A percentile compares a stretch with the other conserved stretches of the same genome.
Conservation (phyloP, 2,329 filamentous ascomycete genomes). For the Delphinella strobiligena region DNA sequence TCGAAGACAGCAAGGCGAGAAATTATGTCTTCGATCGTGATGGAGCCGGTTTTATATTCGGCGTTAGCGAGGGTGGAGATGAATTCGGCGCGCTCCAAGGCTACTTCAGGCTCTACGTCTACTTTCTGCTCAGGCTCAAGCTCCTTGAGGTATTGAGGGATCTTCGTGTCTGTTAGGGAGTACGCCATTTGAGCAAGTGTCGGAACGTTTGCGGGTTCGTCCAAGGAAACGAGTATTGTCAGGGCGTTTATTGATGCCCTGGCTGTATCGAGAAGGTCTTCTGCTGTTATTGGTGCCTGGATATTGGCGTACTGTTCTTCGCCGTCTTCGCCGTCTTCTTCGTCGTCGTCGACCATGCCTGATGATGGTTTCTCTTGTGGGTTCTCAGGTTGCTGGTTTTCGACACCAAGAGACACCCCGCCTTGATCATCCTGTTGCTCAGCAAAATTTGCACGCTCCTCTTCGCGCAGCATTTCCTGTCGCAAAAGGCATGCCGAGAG, state of each 20-base stretch:
- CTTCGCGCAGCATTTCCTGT: slow-evolving; percentile 34
- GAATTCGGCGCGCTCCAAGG: slow-evolving; percentile 45
- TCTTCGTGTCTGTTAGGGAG: slow-evolving; percentile 41
- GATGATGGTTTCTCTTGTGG: slow-evolving; percentile 11
- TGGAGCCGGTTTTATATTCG: slow-evolving; percentile 40
- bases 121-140: slow-evolving; percentile 16
- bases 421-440: slow-evolving; percentile 9
- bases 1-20: slow-evolving; percentile 24
- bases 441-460: slow-evolving; percentile 19
- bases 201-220: slow-evolving; percentile 35
- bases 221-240: slow-evolving; percentile 35
- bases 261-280: slow-evolving; percentile 55
- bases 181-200: slow-evolving; percentile 47
- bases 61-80: slow-evolving; percentile 43
- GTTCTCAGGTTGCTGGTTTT: slow-evolving; percentile 20
- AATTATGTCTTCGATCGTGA: slow-evolving; percentile 43
- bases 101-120: slow-evolving; percentile 14
- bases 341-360: slow-evolving; percentile 15
- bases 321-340: slow-evolving; percentile 18
- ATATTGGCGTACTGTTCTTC: slow-evolving; percentile 54
- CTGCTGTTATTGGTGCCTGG: slow-evolving; percentile 53
- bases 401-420: slow-evolving; percentile 10
- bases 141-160: slow-evolving; percentile 38
- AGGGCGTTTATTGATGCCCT: slow-evolving; percentile 46
- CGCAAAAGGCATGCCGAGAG: slow-evolving; percentile 39